phyloP scores from a whole-genome alignment of 2,329 filamentous ascomycete species.

The Epichloe uncinata region DNA sequence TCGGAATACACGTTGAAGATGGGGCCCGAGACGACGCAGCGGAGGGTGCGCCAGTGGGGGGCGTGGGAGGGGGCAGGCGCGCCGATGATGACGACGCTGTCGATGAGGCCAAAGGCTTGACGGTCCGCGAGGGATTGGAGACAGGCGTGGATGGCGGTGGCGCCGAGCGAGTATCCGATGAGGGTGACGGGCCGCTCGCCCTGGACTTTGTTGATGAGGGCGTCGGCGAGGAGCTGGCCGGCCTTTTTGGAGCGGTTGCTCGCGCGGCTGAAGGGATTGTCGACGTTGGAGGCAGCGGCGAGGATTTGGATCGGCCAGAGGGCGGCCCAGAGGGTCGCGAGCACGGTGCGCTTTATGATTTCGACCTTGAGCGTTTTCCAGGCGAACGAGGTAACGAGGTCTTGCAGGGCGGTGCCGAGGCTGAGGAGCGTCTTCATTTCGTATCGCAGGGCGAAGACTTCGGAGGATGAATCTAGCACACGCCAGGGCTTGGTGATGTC shows the following conservation, averaged over 20 bases:
- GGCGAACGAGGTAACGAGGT: conserved; percentile 59
- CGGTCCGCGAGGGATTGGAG: conserved; percentile 63
- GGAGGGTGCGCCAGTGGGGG: conserved; percentile 60
- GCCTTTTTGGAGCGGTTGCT: conserved; percentile 69
- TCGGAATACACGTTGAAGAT: conserved; percentile 81
- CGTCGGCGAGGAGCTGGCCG: conserved; percentile 67
- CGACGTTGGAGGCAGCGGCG: conserved; percentile 53
- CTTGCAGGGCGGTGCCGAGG: conserved; percentile 59
- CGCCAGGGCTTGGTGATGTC: conserved; percentile 74
- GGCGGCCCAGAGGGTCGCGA: conserved; percentile 53
- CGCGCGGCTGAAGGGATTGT: conserved; percentile 72
- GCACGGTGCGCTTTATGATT: conserved; percentile 59
- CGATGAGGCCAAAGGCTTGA: conserved; percentile 69
- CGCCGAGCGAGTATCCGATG: conserved; percentile 71
- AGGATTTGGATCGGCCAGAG: conserved; percentile 59
- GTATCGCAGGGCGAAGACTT: conserved; percentile 75
- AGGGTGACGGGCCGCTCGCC: conserved; percentile 71
- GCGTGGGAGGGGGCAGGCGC: conserved; percentile 61
- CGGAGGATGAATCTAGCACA: conserved; percentile 50
- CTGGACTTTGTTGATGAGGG: conserved; percentile 67
- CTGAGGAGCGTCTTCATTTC: conserved; percentile 67
- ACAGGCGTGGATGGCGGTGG: conserved; percentile 71
- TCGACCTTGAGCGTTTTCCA: conserved; percentile 63
- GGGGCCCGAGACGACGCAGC: conserved; percentile 65
- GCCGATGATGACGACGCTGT: conserved; percentile 73